Evolutionary conservation across 768 basidiomycete genomes (phyloP), one percentile per base, ranked within the genome.

Genomic region (Kwoniella sp.): DNA sequence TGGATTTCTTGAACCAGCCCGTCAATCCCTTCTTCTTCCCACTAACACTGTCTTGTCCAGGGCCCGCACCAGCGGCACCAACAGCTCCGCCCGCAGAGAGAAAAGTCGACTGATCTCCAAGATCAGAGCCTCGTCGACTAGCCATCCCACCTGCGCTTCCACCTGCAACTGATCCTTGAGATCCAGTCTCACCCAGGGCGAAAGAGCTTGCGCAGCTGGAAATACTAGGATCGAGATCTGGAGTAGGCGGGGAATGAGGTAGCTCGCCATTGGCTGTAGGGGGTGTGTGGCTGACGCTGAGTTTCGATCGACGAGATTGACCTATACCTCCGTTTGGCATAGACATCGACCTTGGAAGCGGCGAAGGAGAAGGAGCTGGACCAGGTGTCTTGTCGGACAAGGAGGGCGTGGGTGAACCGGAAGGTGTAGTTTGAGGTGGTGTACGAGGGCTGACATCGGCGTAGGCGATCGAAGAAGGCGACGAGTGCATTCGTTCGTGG

Each of bases 241-340:
- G 60, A 10, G 60, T 62, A 4, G 60, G 51, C 19, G 60, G 60
- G n/a, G 60, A 62, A 7, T 60, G 29, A 13, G 58, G 58, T 2
- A 60, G 33, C 9, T 60, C 58, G 17, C 40, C 40, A 19, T 44
- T 44, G 40, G 17, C 40, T 6, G 40, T 19, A 15, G 58, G 58
- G 1, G 58, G 58, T 13, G 58, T 60, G 50, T 60, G 58, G 25
- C 49, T 51, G 19, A 60, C 58, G 50, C 50, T 27, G 40, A 60
- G 37, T 53, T 52, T 60, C 9, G 58, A 60, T 51, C 58, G 49
- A 37, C 50, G 36, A 7, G 33, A 19, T 25, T n/a, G 21, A 17
- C 8, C 44, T 26, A 19, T 27, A 1, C n/a, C 26, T 9, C 58
- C 58, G 15, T 50, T 48, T 1, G 60, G 60, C 60, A 62, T 62